Percentiles rank a stretch among this genome's conserved stretches.
Evolutionary conservation across 257 asterid genomes (phyloP).

Genomic region (Plantago major): DNA sequence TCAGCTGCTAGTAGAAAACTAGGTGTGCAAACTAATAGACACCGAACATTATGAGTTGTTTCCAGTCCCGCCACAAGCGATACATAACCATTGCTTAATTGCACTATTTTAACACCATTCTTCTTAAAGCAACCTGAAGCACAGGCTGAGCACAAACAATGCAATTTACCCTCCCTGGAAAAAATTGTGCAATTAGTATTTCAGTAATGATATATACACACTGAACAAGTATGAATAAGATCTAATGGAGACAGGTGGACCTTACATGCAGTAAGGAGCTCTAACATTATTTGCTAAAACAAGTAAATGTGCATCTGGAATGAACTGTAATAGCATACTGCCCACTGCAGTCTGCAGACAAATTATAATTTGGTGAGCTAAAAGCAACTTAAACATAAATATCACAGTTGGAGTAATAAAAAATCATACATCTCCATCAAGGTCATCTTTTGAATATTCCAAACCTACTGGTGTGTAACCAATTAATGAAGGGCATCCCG

Average conservation of each 20-base stretch:
- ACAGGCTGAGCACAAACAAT: constrained; percentile 68
- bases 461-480: constrained; percentile 55
- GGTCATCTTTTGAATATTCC: constrained; percentile 34
- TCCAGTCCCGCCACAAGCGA: constrained; percentile 55
- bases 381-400: constrained; percentile 22
- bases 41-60: constrained; percentile 45
- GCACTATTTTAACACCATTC: constrained; percentile 71
- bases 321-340: constrained; percentile 59
- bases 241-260: constrained; percentile 10
- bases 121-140: constrained; percentile 46
- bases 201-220: constrained; percentile 17
- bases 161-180: constrained; percentile 60
- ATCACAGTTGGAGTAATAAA: constrained; percentile 14
- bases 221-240: constrained; percentile 16
- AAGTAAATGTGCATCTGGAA: constrained; percentile 66
- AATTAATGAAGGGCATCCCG: constrained; percentile 68
- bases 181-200: constrained; percentile 21
- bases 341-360: constrained; percentile 48
- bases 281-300: constrained; percentile 60
- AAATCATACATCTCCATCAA: constrained; percentile 67
- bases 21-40: constrained; percentile 78
- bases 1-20: constrained; percentile 76
- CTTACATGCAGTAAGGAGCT: constrained; percentile 77
- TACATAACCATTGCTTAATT: constrained; percentile 58
- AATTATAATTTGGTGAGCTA: constrained; percentile 13